phyloP scores from a whole-genome alignment of 2,329 filamentous ascomycete genomes.

The Fusarium mundagurra region DNA sequence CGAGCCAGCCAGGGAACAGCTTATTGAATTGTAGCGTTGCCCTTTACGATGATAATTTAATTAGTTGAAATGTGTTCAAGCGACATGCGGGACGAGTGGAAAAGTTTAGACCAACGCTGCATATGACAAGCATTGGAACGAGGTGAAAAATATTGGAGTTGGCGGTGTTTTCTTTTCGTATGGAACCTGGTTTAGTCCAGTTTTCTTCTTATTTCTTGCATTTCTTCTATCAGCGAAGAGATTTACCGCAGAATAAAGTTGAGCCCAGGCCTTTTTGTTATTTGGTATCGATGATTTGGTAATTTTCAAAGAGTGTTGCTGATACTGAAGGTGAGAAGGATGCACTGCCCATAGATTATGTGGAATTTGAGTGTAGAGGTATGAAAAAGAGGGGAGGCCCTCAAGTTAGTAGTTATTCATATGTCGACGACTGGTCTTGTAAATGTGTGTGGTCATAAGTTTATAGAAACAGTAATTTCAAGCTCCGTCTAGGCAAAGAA shows the following conservation, averaged over 20 bases:
- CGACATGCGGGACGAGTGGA: slow-evolving; percentile 27
- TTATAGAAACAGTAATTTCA: background rate
- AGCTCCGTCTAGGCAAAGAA: background rate
- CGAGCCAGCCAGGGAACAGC: slow-evolving; percentile 32
- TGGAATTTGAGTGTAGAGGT: background rate
- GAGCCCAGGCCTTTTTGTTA: slow-evolving; percentile 37
- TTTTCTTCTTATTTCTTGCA: slow-evolving; percentile 12
- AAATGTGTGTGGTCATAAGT: background rate
- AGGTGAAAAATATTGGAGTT: slow-evolving; percentile 35
- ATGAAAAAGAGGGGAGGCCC: background rate
- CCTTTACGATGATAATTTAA: background rate
- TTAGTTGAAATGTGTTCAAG: slow-evolving; percentile 20
- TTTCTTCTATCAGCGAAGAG: slow-evolving; percentile 24
- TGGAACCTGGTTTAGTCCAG: background rate
- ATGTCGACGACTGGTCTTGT: background rate
- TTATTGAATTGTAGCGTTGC: slow-evolving; percentile 31
- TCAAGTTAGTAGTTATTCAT: background rate
- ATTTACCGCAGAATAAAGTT: slow-evolving; percentile 28
- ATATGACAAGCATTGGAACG: slow-evolving; percentile 22
- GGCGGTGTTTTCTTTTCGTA: slow-evolving; percentile 29
- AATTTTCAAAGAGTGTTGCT: background rate
- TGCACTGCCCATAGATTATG: background rate
- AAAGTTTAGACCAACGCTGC: slow-evolving; percentile 29
- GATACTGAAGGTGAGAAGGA: background rate
- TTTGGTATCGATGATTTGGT: slow-evolving; percentile 4